These are phyloP conservation scores for Rhizopogon roseolus DNA, from an alignment of 768 basidiomycete species.

Conservation along the genomic window DNA sequence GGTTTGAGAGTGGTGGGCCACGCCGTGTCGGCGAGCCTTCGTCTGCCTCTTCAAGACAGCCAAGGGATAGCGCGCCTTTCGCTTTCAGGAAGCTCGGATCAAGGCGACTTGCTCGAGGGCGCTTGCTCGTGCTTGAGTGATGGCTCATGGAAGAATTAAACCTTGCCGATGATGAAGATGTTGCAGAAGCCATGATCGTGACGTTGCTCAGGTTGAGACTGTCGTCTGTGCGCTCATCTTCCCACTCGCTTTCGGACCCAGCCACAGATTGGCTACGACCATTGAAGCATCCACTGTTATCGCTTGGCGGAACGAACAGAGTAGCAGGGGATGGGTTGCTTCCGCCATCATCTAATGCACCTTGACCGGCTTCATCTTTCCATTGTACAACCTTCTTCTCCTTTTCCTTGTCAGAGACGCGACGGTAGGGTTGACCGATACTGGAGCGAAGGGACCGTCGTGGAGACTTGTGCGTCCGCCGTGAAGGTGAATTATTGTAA, in stretches of 20 bases:
- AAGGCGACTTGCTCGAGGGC: constrained; percentile 61
- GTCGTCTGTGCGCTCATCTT: constrained; percentile 83
- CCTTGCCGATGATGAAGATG: constrained; percentile 33
- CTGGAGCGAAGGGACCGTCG: constrained; percentile 72
- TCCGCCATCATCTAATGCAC: constrained; percentile 64
- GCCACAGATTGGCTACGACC: constrained; percentile 39
- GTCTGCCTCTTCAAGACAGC: constrained; percentile 70
- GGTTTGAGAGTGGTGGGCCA: constrained; percentile 52
- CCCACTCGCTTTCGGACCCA: constrained; percentile 84
- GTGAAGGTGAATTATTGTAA: constrained; percentile 42
- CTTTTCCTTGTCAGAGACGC: constrained; percentile 60
- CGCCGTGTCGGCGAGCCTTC: constrained; percentile 42
- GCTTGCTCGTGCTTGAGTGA: constrained; percentile 25
- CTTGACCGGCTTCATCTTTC: constrained; percentile 84
- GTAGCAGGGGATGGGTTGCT: constrained; percentile 18
- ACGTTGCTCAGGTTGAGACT: constrained; percentile 56
- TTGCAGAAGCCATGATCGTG: constrained; percentile 15
- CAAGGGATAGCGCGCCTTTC: constrained; percentile 46
- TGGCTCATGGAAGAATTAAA: constrained; percentile 8
- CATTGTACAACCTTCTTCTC: constrained; percentile 78
- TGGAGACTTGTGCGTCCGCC: constrained; percentile 53
- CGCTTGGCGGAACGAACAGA: constrained; percentile 28
- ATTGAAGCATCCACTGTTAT: constrained; percentile 29
- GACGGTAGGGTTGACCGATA: constrained; percentile 54
- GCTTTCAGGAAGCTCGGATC: constrained; percentile 62